Conservation (phyloP, 1,284 basidiomycete genomes). For the Naganishia sp. region DNA sequence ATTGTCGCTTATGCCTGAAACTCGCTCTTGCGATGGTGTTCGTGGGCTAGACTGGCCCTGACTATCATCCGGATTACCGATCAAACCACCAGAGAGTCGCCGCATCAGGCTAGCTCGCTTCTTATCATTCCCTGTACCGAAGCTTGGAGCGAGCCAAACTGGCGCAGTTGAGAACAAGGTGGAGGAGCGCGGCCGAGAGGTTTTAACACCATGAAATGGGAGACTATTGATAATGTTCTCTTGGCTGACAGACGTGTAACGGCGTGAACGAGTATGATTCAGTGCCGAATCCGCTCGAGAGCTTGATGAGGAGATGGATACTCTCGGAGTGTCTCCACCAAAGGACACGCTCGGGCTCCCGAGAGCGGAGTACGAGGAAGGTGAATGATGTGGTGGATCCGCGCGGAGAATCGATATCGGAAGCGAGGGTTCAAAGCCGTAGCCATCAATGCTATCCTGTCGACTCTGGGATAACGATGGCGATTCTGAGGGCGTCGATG, state of each 20-base stretch:
- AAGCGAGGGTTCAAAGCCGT: neutral
- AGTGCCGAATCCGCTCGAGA: constrained; percentile 5
- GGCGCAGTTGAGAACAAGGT: constrained; percentile 18
- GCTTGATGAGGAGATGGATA: constrained; percentile 19
- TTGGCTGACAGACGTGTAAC: constrained; percentile 15
- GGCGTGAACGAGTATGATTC: neutral
- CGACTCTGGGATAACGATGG: constrained; percentile 1
- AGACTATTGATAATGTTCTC: constrained; percentile 11
- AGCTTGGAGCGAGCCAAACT: constrained; percentile 5
- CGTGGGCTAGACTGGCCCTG: neutral
- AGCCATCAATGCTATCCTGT: constrained; percentile 15
- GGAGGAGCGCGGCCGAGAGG: constrained; percentile 12
- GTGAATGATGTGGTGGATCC: neutral
- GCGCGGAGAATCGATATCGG: constrained; percentile 21
- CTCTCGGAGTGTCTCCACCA: constrained; percentile 4
- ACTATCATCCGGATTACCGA: neutral
- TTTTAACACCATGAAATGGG: neutral
- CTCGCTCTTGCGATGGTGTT: neutral
- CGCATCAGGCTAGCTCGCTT: constrained; percentile 20
- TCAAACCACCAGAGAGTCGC: constrained; percentile 14
- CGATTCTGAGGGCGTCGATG: neutral
- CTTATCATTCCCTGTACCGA: constrained; percentile 3
- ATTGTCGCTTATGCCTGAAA: no score
- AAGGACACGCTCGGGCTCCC: constrained; percentile 21
- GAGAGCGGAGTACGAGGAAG: neutral